phyloP scores from a whole-genome alignment of 768 basidiomycete genomes.

The Rhodosporidiobolus sp. region DNA sequence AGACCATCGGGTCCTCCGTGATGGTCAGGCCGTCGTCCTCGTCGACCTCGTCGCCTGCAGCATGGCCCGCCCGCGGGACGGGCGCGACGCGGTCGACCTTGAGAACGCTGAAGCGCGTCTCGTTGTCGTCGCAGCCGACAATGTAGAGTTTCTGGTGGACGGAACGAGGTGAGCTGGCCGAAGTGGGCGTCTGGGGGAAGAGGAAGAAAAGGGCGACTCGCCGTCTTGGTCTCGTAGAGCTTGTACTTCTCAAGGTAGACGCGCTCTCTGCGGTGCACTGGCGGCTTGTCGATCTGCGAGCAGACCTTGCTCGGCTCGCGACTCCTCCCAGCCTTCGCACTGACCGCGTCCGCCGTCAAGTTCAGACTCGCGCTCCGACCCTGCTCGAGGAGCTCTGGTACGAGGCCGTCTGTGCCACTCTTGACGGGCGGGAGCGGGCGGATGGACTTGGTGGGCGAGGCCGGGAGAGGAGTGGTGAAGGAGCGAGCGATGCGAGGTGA shows the following conservation, averaged over 20 bases:
- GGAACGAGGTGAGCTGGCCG: neutral
- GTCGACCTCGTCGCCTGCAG: neutral
- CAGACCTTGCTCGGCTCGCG: too few species aligned
- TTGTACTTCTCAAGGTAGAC: constrained; percentile 73
- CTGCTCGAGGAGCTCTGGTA: neutral
- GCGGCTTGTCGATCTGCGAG: neutral
- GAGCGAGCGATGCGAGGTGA: neutral
- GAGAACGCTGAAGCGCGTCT: constrained; percentile 82
- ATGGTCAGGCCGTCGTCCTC: constrained; percentile 19
- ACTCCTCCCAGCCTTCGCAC: too few species aligned
- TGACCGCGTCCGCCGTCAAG: neutral
- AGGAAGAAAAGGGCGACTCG: constrained; percentile 23
- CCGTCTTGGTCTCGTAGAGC: constrained; percentile 82
- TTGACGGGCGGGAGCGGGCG: neutral
- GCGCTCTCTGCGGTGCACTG: neutral
- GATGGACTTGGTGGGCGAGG: neutral
- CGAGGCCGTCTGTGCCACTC: neutral
- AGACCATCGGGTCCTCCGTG: constrained; percentile 84
- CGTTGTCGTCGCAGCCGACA: constrained; percentile 82
- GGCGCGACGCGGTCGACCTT: constrained; percentile 70
- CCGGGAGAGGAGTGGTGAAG: neutral
- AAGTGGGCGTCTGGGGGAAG: neutral
- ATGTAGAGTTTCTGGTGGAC: constrained; percentile 69
- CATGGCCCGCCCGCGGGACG: neutral
- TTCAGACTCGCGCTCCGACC: neutral